Evolutionary conservation across 2,329 filamentous ascomycete genomes (phyloP).

Genomic region (Cladosporium sp.): DNA sequence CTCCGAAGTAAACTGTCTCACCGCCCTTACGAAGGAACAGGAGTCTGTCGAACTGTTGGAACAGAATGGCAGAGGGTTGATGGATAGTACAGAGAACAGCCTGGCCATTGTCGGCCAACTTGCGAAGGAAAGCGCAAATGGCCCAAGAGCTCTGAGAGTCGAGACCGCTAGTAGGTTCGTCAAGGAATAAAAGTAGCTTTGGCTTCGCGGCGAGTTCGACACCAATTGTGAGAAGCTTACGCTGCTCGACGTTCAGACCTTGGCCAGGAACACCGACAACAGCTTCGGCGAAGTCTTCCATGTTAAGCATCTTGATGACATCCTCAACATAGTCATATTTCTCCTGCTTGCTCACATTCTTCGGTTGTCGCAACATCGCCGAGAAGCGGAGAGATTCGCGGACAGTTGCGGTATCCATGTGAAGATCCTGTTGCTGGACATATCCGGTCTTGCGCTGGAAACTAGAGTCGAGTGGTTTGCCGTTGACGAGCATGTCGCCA

Average conservation of each 20-base stretch:
- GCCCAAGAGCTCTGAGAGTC: conserved; percentile 75
- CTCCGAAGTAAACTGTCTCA: conserved; percentile 80
- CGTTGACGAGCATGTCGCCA: conserved; percentile 65
- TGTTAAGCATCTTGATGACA: conserved; percentile 62
- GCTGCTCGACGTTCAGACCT: conserved; percentile 65
- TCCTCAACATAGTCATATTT: conserved; percentile 68
- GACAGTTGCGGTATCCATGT: conserved; percentile 62
- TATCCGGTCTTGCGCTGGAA: conserved; percentile 67
- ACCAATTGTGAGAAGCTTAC: conserved; percentile 66
- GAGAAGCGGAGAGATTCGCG: conserved; percentile 66
- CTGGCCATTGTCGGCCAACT: conserved; percentile 75
- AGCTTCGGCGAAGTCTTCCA: conserved; percentile 66
- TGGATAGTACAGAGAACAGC: conserved; percentile 90
- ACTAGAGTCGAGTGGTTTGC: conserved; percentile 51
- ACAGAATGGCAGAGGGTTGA: conserved; percentile 83
- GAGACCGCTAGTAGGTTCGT: conserved; percentile 75
- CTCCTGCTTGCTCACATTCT: conserved; percentile 56
- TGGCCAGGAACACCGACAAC: conserved; percentile 62
- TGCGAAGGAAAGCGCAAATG: conserved; percentile 75
- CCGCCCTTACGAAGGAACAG: conserved; percentile 77
- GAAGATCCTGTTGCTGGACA: conserved; percentile 65
- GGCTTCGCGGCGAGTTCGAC: conserved; percentile 66
- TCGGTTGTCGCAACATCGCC: conserved; percentile 63
- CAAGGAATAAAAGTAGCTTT: conserved; percentile 72
- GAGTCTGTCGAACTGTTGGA: conserved; percentile 84